Conservation (phyloP, 257 asterid species). For the Ehretia macrophylla region DNA sequence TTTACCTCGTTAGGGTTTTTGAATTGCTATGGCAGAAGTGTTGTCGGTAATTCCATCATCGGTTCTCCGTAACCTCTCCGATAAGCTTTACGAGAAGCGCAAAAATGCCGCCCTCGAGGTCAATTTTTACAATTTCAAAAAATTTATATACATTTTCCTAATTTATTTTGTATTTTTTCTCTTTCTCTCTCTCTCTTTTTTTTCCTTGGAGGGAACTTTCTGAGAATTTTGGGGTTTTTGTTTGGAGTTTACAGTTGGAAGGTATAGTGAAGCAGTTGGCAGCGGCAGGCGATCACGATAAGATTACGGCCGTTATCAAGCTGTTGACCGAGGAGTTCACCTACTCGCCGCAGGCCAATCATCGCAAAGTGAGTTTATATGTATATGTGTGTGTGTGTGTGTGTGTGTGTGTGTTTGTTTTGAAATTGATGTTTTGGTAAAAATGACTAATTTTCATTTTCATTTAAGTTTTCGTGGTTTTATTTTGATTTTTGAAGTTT, state of each 20-base stretch:
- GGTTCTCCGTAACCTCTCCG: constrained; percentile 89
- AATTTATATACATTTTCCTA: no score
- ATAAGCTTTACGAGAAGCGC: constrained; percentile 95
- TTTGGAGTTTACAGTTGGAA: constrained; percentile 87
- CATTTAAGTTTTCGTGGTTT: not conserved
- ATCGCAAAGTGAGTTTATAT: constrained; percentile 63
- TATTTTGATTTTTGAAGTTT: not conserved
- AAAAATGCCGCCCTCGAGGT: constrained; percentile 99
- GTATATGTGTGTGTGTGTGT: no score
- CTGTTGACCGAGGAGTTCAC: constrained; percentile 75
- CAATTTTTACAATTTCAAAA: no score
- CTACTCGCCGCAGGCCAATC: constrained; percentile 87
- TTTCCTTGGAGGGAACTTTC: no score
- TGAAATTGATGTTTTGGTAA: no score
- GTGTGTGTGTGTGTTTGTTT: no score
- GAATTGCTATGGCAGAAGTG: constrained; percentile 63
- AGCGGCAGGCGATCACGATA: constrained; percentile 72
- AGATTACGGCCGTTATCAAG: constrained; percentile 73
- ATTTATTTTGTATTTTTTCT: no score
- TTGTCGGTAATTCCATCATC: constrained; percentile 76
- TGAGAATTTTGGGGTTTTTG: not conserved
- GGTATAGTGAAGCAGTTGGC: constrained; percentile 89
- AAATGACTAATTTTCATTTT: no score
- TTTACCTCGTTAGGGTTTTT: not conserved
- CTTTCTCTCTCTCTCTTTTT: no score